Conservation (phyloP, 441 rosid genomes). For the Populus trichocarpa region DNA sequence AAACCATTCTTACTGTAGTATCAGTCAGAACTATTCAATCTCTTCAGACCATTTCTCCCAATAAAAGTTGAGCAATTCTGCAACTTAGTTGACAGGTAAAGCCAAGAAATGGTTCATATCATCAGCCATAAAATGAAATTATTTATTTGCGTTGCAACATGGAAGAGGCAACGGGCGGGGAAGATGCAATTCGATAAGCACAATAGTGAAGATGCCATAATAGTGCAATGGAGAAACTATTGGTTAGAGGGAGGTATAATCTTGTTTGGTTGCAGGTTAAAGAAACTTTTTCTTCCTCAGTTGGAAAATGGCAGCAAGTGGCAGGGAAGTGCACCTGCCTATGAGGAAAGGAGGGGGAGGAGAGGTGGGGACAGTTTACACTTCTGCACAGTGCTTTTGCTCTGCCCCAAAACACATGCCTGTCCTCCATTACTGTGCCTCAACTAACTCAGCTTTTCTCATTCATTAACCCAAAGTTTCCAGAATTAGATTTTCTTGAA, state of each 20-base stretch:
- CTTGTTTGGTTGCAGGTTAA: constrained; percentile 47
- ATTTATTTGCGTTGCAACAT: background rate
- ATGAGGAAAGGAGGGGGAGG: constrained; percentile 2
- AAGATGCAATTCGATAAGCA: too few relatives aligned
- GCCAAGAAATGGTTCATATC: background rate
- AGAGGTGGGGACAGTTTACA: constrained; percentile 26
- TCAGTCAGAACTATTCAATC: too few relatives aligned
- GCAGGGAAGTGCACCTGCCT: constrained; percentile 32
- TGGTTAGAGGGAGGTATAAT: constrained; percentile 42
- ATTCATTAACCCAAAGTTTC: constrained; percentile 22
- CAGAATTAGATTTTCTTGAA: constrained; percentile 1
- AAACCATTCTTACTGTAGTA: background rate
- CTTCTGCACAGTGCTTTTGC: constrained; percentile 7
- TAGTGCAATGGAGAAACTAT: constrained; percentile 29
- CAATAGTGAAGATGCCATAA: background rate
- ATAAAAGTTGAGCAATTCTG: background rate
- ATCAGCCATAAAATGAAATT: background rate
- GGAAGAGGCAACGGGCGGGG: background rate
- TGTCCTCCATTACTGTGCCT: constrained; percentile 16
- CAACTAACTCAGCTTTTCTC: constrained; percentile 26
- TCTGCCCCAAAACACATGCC: constrained; percentile 49
- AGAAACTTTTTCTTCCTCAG: constrained; percentile 2
- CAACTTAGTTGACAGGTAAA: too few relatives aligned
- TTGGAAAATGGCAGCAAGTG: constrained; percentile 18
- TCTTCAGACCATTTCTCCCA: background rate